Percentiles rank a stretch among this genome's conserved stretches.
Conservation (phyloP, 1,284 basidiomycete species). For the Inonotus hispidus region DNA sequence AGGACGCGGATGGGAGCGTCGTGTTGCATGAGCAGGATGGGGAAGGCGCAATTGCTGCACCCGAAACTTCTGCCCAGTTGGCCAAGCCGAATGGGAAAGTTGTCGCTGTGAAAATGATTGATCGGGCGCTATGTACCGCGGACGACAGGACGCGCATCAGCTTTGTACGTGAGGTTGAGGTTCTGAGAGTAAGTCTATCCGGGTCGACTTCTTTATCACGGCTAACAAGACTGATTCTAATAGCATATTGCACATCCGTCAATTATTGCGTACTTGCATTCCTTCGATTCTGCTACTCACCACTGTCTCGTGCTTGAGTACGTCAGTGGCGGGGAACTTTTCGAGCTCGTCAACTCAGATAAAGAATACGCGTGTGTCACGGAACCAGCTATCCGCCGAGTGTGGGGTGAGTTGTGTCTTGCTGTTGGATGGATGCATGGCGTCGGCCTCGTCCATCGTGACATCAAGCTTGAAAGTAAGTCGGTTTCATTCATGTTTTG, state of each 20-base stretch:
- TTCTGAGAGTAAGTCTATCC: conserved; percentile 60
- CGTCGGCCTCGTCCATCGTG: conserved; percentile 83
- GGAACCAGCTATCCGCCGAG: conserved; percentile 62
- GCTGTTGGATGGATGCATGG: conserved; percentile 90
- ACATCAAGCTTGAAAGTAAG: conserved; percentile 93
- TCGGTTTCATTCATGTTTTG: conserved; percentile 20
- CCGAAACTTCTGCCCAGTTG: conserved; percentile 8
- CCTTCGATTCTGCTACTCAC: conserved; percentile 70
- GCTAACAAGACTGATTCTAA: not conserved
- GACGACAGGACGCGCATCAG: conserved; percentile 75
- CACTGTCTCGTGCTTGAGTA: conserved; percentile 82
- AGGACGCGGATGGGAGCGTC: conserved; percentile 17
- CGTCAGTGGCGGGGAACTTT: conserved; percentile 78
- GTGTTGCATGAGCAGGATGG: conserved; percentile 21
- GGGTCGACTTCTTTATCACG: too few relatives aligned
- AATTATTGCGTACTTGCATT: conserved; percentile 70
- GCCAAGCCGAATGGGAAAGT: conserved; percentile 33
- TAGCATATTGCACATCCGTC: conserved; percentile 83
- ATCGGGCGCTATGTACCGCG: conserved; percentile 46
- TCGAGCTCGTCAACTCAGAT: conserved; percentile 70
- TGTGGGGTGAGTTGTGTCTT: conserved; percentile 76
- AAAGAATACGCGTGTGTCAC: conserved; percentile 42
- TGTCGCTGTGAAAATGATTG: conserved; percentile 85
- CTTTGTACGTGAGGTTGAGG: conserved; percentile 85
- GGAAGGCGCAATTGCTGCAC: conserved; percentile 13